Evolutionary conservation across 148 eudicot species (phyloP).

Genomic region (Vaccinium myrtillus): DNA sequence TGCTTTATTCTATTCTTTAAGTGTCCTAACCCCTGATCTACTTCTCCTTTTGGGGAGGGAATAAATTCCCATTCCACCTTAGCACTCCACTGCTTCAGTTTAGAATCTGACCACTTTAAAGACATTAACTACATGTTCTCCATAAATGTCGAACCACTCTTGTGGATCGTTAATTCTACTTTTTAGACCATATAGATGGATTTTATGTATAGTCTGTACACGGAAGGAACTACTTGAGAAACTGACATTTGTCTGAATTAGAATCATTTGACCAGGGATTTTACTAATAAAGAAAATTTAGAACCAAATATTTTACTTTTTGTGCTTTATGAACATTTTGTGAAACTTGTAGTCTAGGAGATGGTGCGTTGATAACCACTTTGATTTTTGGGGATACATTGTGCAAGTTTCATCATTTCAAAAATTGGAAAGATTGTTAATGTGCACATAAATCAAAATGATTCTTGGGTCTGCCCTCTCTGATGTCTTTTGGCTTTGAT

Average conservation of each 20-base stretch:
- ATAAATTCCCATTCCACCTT: not conserved
- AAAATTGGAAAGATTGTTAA: not conserved
- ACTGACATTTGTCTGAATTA: not conserved
- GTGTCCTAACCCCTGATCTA: not conserved
- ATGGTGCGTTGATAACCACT: not conserved
- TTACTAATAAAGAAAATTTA: not conserved
- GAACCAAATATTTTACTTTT: not conserved
- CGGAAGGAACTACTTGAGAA: not conserved
- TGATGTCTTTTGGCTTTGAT: no score
- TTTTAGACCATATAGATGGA: not conserved
- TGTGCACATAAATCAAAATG: no score
- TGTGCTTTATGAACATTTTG: not conserved
- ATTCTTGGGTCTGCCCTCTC: no score
- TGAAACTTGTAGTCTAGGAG: not conserved
- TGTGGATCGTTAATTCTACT: not conserved
- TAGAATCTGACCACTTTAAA: not conserved
- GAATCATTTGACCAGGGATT: not conserved
- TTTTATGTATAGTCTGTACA: not conserved
- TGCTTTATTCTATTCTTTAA: slow-evolving; percentile 3
- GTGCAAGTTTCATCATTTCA: not conserved
- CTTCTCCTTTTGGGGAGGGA: not conserved
- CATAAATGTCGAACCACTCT: not conserved
- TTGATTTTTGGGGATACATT: not conserved
- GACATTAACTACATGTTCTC: not conserved
- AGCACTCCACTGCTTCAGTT: not conserved